Evolutionary conservation across 2,329 filamentous ascomycete genomes (phyloP).

Genomic region (Paracorniculantispora psalliotae): DNA sequence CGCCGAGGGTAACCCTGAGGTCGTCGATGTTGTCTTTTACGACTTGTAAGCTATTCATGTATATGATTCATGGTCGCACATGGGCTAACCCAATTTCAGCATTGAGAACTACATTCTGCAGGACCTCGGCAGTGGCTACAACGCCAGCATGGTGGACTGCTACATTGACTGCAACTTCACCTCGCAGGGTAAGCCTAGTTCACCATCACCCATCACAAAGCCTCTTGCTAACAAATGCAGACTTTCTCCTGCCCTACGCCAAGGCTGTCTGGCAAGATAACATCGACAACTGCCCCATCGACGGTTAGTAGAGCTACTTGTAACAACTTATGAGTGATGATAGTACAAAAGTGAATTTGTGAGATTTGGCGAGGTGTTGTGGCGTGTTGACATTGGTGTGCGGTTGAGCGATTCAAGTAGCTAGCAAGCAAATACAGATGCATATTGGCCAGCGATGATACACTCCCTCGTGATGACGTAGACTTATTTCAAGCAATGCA

Average conservation of each 20-base stretch:
- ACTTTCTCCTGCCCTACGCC: constrained; percentile 36
- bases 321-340: background rate
- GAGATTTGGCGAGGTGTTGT: background rate
- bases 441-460: background rate
- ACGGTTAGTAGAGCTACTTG: background rate
- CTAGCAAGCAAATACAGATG: background rate
- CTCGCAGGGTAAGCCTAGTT: constrained; percentile 25
- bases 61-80: background rate
- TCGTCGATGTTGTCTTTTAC: constrained; percentile 49
- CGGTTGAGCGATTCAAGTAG: background rate
- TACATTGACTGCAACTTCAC: constrained; percentile 37
- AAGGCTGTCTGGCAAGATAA: constrained; percentile 33
- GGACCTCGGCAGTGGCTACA: constrained; percentile 33
- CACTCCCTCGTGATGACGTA: background rate
- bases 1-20: constrained; percentile 35
- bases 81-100: constrained; percentile 18
- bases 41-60: constrained; percentile 40
- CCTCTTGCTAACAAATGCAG: constrained; percentile 15
- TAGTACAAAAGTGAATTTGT: background rate
- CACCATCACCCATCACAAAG: background rate
- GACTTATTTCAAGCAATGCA: no score
- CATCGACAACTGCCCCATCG: constrained; percentile 30
- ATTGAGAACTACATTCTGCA: constrained; percentile 34
- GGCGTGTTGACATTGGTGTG: background rate
- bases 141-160: constrained; percentile 29